Evolutionary conservation across 2,329 filamentous ascomycete genomes (phyloP), one percentile per base, ranked within the genome.

Genomic region (Ophiostoma ulmi): DNA sequence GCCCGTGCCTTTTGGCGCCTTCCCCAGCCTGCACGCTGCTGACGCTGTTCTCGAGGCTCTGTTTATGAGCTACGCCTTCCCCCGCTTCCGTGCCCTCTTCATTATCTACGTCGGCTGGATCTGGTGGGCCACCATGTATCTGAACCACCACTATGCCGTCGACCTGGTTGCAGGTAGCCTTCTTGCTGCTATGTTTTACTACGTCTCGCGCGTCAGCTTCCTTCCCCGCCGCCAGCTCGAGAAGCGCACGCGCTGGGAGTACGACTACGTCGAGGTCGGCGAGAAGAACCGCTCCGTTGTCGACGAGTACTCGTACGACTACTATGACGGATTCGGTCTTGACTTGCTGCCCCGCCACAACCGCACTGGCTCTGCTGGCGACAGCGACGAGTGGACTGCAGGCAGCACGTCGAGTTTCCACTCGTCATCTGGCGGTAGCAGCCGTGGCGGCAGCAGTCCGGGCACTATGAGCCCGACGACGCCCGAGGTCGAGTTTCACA

Each of bases 121-220:
- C 76, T 97, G 93, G 92, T 98, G 94, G 93, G 91, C 94, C 14
- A 98, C 94, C 75, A 97, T 98, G 93, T 97, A 98, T 78, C 87
- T 98, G 69, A 96, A 92, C 77, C 94, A 98, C 81, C 94, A 98
- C 82, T 98, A 98, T 78, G 94, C 94, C 41, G 91, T 98, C 58
- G 94, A 98, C 79, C 84, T 98, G 68, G 92, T 97, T 36, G 92
- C 82, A 48, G 94, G 94, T 75, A 93, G 90, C 78, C 83, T 97
- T 72, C 84, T 93, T 72, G 91, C 93, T 35, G 90, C 90, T 14
- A 83, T 91, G 68, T 88, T 91, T 72, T 98, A 92, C 84, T 97
- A 94, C 81, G 87, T 93, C 73, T 88, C 91, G 71, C 91, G 92
- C 77, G 87, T 90, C 61, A 88, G 89, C 72, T 97, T 92, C 82